phyloP scores from a whole-genome alignment of 768 basidiomycete species.

The Auriscalpium vulgare region DNA sequence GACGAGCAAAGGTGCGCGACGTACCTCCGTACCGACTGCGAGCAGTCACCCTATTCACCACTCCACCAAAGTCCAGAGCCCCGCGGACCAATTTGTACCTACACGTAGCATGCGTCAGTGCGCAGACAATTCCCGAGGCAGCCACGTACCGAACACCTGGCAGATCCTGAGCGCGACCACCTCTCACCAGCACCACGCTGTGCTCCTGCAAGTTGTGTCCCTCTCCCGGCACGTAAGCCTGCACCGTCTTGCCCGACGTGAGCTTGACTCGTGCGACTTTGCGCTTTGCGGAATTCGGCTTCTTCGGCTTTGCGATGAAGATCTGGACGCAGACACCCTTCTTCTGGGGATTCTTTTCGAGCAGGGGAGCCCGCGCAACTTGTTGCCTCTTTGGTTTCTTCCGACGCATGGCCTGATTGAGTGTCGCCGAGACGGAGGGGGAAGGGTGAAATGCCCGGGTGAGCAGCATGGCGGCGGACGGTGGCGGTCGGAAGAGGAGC shows the following conservation, averaged over 20 bases:
- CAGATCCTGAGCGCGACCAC: conserved; percentile 94
- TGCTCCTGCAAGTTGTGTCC: conserved; percentile 98
- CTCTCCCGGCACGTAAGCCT: conserved; percentile 95
- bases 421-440: conserved; percentile 50
- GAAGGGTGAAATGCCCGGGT: conserved; percentile 54
- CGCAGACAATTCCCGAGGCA: not conserved
- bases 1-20: conserved; percentile 16
- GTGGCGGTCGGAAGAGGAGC: conserved; percentile 4
- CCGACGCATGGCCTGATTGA: conserved; percentile 83
- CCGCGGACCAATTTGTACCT: conserved; percentile 97
- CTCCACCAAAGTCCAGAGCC: conserved; percentile 84
- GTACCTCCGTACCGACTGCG: conserved; percentile 91
- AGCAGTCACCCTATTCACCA: conserved; percentile 70
- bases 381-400: conserved; percentile 44
- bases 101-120: not conserved
- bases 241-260: conserved; percentile 78
- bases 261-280: conserved; percentile 95
- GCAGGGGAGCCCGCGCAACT: conserved; percentile 66
- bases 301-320: conserved; percentile 83
- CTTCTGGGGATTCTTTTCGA: conserved; percentile 73
- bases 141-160: conserved; percentile 83
- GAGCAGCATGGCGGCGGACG: conserved; percentile 4
- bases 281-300: conserved; percentile 97
- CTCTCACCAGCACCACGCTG: conserved; percentile 89
- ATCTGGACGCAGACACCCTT: conserved; percentile 88